These are phyloP conservation scores for Chytriomyces sp. DNA, from an alignment of 192 early-diverging fungal genomes.

Conservation along the genomic window DNA sequence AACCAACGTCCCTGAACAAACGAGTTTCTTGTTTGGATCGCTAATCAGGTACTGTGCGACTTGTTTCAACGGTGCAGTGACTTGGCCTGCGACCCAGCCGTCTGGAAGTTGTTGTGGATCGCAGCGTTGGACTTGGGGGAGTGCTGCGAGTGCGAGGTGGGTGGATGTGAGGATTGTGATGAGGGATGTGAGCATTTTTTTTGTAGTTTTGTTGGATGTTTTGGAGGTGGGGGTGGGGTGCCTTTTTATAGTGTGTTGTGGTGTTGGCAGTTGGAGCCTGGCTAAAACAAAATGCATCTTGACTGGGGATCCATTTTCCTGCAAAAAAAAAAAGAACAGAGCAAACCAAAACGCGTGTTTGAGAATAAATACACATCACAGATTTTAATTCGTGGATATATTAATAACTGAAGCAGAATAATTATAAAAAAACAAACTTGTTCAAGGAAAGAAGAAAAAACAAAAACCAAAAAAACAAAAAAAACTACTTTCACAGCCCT, in stretches of 20 bases:
- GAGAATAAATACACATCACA: too few species aligned
- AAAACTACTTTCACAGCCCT: too few species aligned
- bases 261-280: not conserved
- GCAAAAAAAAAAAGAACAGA: too few species aligned
- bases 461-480: too few species aligned
- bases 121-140: slow-evolving; percentile 7
- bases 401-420: not conserved
- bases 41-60: not conserved
- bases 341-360: too few species aligned
- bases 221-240: not conserved
- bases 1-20: slow-evolving; percentile 10
- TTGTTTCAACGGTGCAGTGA: slow-evolving; percentile 2
- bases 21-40: not conserved
- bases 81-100: slow-evolving; percentile 16
- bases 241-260: too few species aligned
- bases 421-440: too few species aligned
- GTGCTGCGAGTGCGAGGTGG: not conserved
- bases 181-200: not conserved
- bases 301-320: too few species aligned
- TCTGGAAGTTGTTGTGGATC: not conserved
- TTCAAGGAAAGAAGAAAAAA: too few species aligned
- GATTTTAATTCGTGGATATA: not conserved
- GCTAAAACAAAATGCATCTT: not conserved
- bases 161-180: not conserved
- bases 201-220: not conserved